Evolutionary conservation across 441 rosid genomes (phyloP), one percentile per base, ranked within the genome.

Genomic region (Dalechampia spathulata): DNA sequence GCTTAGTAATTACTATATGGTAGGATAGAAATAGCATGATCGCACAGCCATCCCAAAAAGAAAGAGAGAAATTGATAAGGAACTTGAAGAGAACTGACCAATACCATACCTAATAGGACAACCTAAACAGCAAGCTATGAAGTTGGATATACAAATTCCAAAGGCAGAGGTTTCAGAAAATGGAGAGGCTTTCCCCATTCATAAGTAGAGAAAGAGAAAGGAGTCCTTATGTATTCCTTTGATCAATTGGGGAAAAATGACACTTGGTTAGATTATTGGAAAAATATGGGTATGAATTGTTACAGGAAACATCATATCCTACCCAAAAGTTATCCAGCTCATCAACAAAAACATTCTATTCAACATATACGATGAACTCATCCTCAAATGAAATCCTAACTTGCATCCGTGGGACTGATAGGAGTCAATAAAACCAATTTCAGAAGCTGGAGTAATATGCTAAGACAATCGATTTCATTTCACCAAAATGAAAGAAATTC

Each of bases 401-500:
- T 22, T 30, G 5, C 17, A 36, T 36, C 6, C 30, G 14, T 27
- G 9, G 10, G 28, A 13, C 0, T 40, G 32, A 36, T n/a, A 49
- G 17, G 36, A 16, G 16, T 45, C 10, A 9, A 14, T 41, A 12
- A 38, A 7, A 5, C 6, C 28, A 8, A 44, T 27, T 23, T 8
- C 7, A 42, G 40, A 34, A 36, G 21, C 10, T 7, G 9, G 39
- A 3, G 13, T 7, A 13, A 41, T 42, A 13, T 10, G 42, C 17
- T 41, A 38, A 17, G 36, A 25, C 32, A 46, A 57, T 25, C 49
- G 17, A 57, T 30, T n/a, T 37, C 47, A 15, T 19, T 36, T 47
- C 22, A 55, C 41, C 43, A 57, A 41, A 36, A 63, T n/a, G 21
- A 52, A 57, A 27, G 28, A 32, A 6, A 12, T 16, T 26, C 6